These are phyloP conservation scores for Saxispiralis lemnorum DNA, from an alignment of 495 filamentous ascomycete species.

Conservation along the genomic window DNA sequence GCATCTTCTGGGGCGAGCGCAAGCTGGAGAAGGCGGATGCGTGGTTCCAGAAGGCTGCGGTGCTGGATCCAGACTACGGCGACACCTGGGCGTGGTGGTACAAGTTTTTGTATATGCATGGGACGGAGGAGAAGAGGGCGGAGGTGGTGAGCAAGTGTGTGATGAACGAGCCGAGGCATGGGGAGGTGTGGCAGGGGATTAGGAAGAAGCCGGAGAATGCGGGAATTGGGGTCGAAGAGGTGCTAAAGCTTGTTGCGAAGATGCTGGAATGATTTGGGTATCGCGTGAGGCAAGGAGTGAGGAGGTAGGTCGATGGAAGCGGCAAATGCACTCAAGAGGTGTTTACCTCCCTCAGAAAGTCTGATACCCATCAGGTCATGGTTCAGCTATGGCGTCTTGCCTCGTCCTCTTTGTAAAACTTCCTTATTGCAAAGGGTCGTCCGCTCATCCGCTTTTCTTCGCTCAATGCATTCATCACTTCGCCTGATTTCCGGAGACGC, in stretches of 20 bases:
- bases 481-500: neutral
- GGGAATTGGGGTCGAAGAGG: slow-evolving; percentile 53
- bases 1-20: slow-evolving; percentile 63
- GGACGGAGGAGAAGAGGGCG: slow-evolving; percentile 72
- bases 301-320: too few relatives aligned
- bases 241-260: slow-evolving; percentile 57
- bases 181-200: slow-evolving; percentile 77
- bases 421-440: too few relatives aligned
- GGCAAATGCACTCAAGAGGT: too few relatives aligned
- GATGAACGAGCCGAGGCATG: slow-evolving; percentile 67
- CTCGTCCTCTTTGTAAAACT: too few relatives aligned
- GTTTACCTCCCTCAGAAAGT: too few relatives aligned
- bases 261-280: slow-evolving; percentile 28
- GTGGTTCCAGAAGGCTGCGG: slow-evolving; percentile 91
- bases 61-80: slow-evolving; percentile 67
- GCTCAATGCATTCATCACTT: neutral
- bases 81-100: slow-evolving; percentile 98
- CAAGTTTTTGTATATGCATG: slow-evolving; percentile 80
- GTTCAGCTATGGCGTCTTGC: too few relatives aligned
- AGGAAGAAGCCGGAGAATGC: slow-evolving; percentile 74
- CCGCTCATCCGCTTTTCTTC: too few relatives aligned
- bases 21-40: slow-evolving; percentile 77
- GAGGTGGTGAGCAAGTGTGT: slow-evolving; percentile 64
- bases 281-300: too few relatives aligned
- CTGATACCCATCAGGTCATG: too few relatives aligned